Percentiles rank a stretch among this genome's conserved stretches.
phyloP scores from a whole-genome alignment of 805 yeast genomes.

The Suhomyces faveliae region DNA sequence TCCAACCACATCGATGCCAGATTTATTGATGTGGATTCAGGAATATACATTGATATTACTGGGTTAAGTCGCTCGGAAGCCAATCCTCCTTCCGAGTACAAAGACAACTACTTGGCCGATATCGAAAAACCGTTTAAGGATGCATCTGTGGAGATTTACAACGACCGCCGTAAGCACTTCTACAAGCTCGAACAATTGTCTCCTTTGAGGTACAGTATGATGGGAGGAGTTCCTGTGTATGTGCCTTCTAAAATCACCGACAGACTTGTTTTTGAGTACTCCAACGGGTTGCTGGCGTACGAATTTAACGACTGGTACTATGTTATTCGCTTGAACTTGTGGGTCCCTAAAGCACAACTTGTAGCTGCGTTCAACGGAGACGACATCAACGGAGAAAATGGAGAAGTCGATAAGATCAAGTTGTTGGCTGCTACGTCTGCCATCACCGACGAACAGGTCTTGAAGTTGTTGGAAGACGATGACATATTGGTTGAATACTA shows the following conservation, averaged over 20 bases:
- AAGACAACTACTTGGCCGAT: constrained; percentile 10
- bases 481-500: constrained; percentile 22
- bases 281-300: constrained; percentile 12
- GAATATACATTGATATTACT: constrained; percentile 40
- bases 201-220: constrained; percentile 18
- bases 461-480: constrained; percentile 20
- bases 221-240: constrained; percentile 18
- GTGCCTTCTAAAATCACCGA: constrained; percentile 15
- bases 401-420: constrained; percentile 11
- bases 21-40: constrained; percentile 48
- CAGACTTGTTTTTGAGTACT: constrained; percentile 20
- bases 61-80: constrained; percentile 33
- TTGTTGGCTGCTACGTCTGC: constrained; percentile 15
- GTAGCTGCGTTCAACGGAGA: constrained; percentile 4
- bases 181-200: constrained; percentile 16
- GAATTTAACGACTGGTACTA: constrained; percentile 18
- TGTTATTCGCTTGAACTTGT: constrained; percentile 18
- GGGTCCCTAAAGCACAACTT: constrained; percentile 15
- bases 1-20: constrained; percentile 52
- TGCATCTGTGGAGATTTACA: constrained; percentile 13
- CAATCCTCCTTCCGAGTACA: constrained; percentile 19
- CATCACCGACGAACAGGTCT: constrained; percentile 25
- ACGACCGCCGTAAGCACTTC: constrained; percentile 18
- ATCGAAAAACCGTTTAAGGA: constrained; percentile 11
- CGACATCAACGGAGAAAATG: constrained; percentile 4